Evolutionary conservation across 495 filamentous ascomycete species (phyloP).

Genomic region (Podospora sp.): DNA sequence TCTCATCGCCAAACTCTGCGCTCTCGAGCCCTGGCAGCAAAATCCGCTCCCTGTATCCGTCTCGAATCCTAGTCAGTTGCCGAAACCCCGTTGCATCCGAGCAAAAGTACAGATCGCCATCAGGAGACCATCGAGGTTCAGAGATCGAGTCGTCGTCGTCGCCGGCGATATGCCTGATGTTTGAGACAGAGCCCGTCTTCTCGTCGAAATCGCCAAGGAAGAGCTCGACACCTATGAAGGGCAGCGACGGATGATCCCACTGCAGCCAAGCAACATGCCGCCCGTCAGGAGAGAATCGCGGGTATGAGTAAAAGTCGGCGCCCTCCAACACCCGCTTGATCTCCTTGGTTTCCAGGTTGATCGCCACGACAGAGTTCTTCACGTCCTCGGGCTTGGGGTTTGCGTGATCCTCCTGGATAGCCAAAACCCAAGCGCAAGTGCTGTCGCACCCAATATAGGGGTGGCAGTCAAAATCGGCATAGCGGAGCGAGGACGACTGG

Average conservation of each 20-base stretch:
- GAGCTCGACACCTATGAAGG: slow-evolving; percentile 50
- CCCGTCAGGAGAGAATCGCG: slow-evolving; percentile 50
- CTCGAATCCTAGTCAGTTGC: slow-evolving; percentile 39
- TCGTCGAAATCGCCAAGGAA: slow-evolving; percentile 37
- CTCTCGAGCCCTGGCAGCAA: slow-evolving; percentile 40
- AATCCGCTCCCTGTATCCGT: slow-evolving; percentile 22
- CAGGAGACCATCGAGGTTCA: slow-evolving; percentile 49
- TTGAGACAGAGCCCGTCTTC: not conserved
- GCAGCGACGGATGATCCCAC: slow-evolving; percentile 56
- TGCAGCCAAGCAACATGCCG: slow-evolving; percentile 51
- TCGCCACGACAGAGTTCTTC: slow-evolving; percentile 39
- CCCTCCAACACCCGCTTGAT: slow-evolving; percentile 34
- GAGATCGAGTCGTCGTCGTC: slow-evolving; percentile 37
- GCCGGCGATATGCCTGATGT: slow-evolving; percentile 34
- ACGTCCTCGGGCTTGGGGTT: slow-evolving; percentile 30
- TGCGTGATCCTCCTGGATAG: slow-evolving; percentile 51
- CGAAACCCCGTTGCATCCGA: slow-evolving; percentile 47
- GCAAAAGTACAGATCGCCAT: slow-evolving; percentile 48
- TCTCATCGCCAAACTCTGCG: slow-evolving; percentile 44
- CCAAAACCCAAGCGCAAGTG: slow-evolving; percentile 40
- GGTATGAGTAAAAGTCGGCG: slow-evolving; percentile 54
- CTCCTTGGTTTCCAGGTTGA: slow-evolving; percentile 35
- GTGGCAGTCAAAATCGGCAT: slow-evolving; percentile 45
- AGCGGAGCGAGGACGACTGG: slow-evolving; percentile 37
- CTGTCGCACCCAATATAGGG: slow-evolving; percentile 22